These are phyloP conservation scores for Xanthoconium purpureum DNA, from an alignment of 768 basidiomycete genomes.

Conservation along the genomic window DNA sequence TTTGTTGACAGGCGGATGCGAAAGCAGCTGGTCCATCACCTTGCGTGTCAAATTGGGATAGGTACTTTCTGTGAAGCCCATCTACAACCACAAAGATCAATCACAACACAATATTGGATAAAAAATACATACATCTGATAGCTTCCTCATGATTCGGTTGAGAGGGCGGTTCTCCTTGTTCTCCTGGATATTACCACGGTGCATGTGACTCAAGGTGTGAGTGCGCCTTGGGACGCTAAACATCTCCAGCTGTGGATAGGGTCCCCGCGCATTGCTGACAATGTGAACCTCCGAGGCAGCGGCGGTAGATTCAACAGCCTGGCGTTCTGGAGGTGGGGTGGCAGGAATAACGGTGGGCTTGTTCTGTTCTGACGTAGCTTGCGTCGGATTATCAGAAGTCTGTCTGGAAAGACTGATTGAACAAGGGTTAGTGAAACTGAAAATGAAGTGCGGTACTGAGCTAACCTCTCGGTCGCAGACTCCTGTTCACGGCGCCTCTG, in stretches of 20 bases:
- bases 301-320: constrained; percentile 14
- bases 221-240: constrained; percentile 50
- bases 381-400: constrained; percentile 19
- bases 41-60: constrained; percentile 51
- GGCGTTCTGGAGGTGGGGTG: constrained; percentile 10
- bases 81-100: constrained; percentile 38
- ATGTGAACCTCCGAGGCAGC: constrained; percentile 38
- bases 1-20: constrained; percentile 40
- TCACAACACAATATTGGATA: constrained; percentile 6
- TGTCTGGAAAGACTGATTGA: constrained; percentile 26
- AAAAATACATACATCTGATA: constrained; percentile 56
- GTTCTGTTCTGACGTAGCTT: not conserved
- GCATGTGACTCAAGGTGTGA: constrained; percentile 30
- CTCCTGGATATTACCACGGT: constrained; percentile 18
- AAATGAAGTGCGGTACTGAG: not conserved
- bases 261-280: constrained; percentile 59
- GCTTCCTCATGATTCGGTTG: constrained; percentile 51
- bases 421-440: constrained; percentile 2
- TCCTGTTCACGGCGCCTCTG: constrained; percentile 22
- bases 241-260: constrained; percentile 63
- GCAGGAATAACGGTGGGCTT: not conserved
- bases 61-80: constrained; percentile 66
- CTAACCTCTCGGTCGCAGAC: constrained; percentile 29
- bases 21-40: constrained; percentile 49
- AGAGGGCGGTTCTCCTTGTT: constrained; percentile 38